Conservation (phyloP, 768 basidiomycete species). For the Trametes punicea region DNA sequence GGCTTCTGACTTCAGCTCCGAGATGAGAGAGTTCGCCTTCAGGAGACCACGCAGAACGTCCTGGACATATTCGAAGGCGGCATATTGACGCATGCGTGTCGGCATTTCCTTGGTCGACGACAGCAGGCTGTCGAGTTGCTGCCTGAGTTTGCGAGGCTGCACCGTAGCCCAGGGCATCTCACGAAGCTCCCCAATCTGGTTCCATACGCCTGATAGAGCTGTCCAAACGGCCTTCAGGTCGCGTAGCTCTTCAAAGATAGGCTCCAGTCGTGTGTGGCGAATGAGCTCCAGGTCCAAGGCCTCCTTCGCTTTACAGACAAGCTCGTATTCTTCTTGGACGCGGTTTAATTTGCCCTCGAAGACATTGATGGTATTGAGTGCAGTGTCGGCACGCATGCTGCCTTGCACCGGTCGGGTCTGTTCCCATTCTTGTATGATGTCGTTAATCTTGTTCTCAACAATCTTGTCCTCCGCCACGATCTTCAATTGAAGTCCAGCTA, state of each 20-base stretch:
- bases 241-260: conserved; percentile 90
- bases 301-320: conserved; percentile 94
- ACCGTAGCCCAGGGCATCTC: conserved; percentile 91
- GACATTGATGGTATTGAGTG: conserved; percentile 93
- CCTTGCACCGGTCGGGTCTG: conserved; percentile 95
- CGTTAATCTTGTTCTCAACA: conserved; percentile 91
- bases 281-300: conserved; percentile 91
- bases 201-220: conserved; percentile 96
- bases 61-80: conserved; percentile 97
- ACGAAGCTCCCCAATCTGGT: conserved; percentile 82
- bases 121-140: conserved; percentile 88
- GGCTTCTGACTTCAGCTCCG: conserved; percentile 95
- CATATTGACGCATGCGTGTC: conserved; percentile 97
- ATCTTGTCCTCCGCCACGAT: conserved; percentile 99
- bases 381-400: conserved; percentile 91
- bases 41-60: conserved; percentile 81
- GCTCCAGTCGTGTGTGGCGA: conserved; percentile 87
- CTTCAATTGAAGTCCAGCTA: conserved; percentile 96
- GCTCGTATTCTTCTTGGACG: conserved; percentile 92
- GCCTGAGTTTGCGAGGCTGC: conserved; percentile 91
- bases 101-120: conserved; percentile 99
- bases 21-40: conserved; percentile 87
- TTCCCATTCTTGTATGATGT: conserved; percentile 92
- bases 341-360: conserved; percentile 90
- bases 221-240: conserved; percentile 99